Evolutionary conservation across 169 alveolate species (phyloP), one percentile per base, ranked within the genome.

Genomic region (Plasmodium ovale): DNA sequence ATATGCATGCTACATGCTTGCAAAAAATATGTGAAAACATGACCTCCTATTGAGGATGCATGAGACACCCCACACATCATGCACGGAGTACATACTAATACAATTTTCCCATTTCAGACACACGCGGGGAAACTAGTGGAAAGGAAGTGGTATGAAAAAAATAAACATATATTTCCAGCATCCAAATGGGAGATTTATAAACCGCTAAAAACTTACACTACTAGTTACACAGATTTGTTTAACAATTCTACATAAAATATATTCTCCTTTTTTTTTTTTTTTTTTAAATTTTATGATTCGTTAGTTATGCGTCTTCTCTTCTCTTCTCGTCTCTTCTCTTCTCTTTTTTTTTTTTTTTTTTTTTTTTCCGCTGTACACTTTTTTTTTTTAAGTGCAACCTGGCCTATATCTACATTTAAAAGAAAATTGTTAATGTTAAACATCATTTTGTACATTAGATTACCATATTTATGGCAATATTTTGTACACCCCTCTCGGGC

Each of bases 51-150:
- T n/a, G n/a, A n/a, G n/a, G n/a, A n/a, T n/a, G n/a, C n/a, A n/a
- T n/a, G n/a, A n/a, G n/a, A n/a, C n/a, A n/a, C n/a, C n/a, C n/a
- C n/a, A n/a, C n/a, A n/a, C n/a, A n/a, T n/a, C n/a, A n/a, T n/a
- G n/a, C n/a, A n/a, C n/a, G n/a, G n/a, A n/a, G n/a, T n/a, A n/a
- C n/a, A n/a, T n/a, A n/a, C n/a, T n/a, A n/a, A n/a, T n/a, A n/a
- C n/a, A n/a, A n/a, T n/a, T n/a, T n/a, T n/a, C n/a, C n/a, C n/a
- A n/a, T 25, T 79, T 79, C 29, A 79, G 89, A 79, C 89, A 0
- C 89, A 79, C 59, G 92, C 92, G 12, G 93, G 93, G 1, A 88
- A 88, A 60, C 42, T 88, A 27, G 89, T 88, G 54, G 93, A 88
- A 69, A 53, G 60, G 54, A 73, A 69, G 29, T 88, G 93, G 93